phyloP scores from a whole-genome alignment of 192 early-diverging fungal species.

The Dimargaris xerosporica region DNA sequence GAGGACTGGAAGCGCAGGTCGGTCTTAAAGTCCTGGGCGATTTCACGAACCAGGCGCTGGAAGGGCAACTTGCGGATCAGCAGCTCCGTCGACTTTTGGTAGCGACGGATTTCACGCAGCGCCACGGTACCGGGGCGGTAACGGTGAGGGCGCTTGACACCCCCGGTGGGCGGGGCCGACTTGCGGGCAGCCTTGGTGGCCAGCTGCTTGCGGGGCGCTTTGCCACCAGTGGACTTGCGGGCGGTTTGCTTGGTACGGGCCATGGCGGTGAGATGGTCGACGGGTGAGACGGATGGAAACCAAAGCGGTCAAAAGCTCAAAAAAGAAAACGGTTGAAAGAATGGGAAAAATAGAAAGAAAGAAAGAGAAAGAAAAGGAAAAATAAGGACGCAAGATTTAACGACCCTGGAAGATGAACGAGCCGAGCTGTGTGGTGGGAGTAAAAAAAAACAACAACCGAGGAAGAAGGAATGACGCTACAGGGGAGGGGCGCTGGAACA shows the following conservation, averaged over 20 bases:
- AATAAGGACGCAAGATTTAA: too few species aligned
- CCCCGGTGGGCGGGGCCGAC: conserved; percentile 75
- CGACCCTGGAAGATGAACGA: too few species aligned
- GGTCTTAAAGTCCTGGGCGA: conserved; percentile 90
- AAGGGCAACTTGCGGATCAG: conserved; percentile 73
- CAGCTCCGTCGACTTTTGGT: conserved; percentile 93
- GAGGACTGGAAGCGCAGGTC: conserved; percentile 85
- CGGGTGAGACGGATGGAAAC: too few species aligned
- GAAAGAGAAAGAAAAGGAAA: too few species aligned
- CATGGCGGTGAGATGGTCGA: too few species aligned
- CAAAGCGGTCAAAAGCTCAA: too few species aligned
- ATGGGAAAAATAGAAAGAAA: too few species aligned
- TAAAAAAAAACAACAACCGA: too few species aligned
- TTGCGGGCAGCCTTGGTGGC: conserved; percentile 96
- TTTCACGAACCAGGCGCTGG: conserved; percentile 95
- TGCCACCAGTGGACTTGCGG: conserved; percentile 98
- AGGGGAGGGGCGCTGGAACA: too few species aligned
- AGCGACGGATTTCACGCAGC: conserved; percentile 82
- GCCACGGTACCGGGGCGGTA: conserved; percentile 82
- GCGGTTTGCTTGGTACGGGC: conserved; percentile 87
- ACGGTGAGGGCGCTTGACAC: conserved; percentile 87
- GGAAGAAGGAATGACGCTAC: too few species aligned
- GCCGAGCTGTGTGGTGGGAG: too few species aligned
- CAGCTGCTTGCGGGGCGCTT: conserved; percentile 95
- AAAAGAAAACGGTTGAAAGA: too few species aligned